Evolutionary conservation across 768 basidiomycete genomes (phyloP).

Genomic region (Hypsizygus marmoreus): DNA sequence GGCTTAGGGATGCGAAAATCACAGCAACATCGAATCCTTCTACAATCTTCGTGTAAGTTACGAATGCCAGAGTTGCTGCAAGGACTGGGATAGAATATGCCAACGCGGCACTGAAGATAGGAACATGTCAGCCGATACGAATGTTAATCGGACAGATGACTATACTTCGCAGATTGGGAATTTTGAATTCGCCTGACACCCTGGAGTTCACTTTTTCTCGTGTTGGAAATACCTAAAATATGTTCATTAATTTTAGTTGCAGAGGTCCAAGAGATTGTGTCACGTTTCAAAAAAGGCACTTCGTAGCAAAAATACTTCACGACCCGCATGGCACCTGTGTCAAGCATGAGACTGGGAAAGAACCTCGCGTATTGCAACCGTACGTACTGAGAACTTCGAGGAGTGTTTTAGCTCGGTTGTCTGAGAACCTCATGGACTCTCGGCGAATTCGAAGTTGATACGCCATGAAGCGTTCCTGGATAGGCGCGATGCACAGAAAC

Average conservation of each 20-base stretch:
- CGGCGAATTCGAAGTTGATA: slow-evolving; percentile 55
- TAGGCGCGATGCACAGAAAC: slow-evolving; percentile 61
- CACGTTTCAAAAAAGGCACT: slow-evolving; percentile 63
- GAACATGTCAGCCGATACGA: slow-evolving; percentile 14
- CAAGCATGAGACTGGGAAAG: background rate
- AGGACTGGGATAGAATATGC: slow-evolving; percentile 64
- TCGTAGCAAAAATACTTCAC: slow-evolving; percentile 81
- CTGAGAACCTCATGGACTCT: slow-evolving; percentile 61
- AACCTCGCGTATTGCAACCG: background rate
- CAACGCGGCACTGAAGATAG: slow-evolving; percentile 43
- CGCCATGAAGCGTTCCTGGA: slow-evolving; percentile 67
- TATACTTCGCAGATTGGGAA: slow-evolving; percentile 64
- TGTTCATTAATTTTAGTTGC: background rate
- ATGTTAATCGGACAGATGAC: background rate
- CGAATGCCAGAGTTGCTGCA: slow-evolving; percentile 66
- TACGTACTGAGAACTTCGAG: slow-evolving; percentile 59
- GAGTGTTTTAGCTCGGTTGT: slow-evolving; percentile 62
- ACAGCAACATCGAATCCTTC: slow-evolving; percentile 62
- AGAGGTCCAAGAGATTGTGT: slow-evolving; percentile 19
- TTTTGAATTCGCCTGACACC: slow-evolving; percentile 60
- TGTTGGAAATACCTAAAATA: slow-evolving; percentile 50
- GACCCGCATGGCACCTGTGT: slow-evolving; percentile 62
- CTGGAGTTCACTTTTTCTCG: slow-evolving; percentile 54
- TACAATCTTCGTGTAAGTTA: slow-evolving; percentile 60
- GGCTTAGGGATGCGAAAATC: slow-evolving; percentile 66